Conservation (phyloP, 2,329 filamentous ascomycete species). For the Ceratocystis eucalypticola region DNA sequence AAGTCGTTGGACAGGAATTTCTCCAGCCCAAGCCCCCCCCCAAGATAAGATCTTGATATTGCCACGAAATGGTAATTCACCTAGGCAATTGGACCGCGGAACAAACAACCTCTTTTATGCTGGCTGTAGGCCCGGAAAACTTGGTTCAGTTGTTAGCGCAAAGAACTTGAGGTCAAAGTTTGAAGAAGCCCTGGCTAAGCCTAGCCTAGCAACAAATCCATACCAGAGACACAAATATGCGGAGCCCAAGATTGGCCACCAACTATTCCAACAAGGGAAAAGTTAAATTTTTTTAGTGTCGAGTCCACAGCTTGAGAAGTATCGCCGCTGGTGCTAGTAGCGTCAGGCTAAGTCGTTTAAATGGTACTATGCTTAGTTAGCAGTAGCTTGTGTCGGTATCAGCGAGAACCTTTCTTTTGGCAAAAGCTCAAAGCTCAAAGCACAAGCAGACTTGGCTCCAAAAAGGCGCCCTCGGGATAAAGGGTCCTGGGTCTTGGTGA, state of each 20-base stretch:
- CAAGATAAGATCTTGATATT: slow-evolving; percentile 4
- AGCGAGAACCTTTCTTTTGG: not conserved
- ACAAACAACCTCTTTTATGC: not conserved
- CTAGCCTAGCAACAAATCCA: not conserved
- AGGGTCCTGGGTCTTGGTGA: slow-evolving; percentile 3
- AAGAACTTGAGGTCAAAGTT: not conserved
- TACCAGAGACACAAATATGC: not conserved
- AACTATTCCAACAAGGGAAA: slow-evolving; percentile 8
- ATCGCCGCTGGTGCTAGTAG: slow-evolving; percentile 6
- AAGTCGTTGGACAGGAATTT: not conserved
- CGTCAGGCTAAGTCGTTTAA: slow-evolving; percentile 4
- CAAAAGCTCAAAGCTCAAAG: not conserved
- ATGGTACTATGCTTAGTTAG: not conserved
- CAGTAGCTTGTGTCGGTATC: slow-evolving; percentile 2
- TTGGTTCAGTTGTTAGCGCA: slow-evolving; percentile 3
- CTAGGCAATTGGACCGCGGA: not conserved
- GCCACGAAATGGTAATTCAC: not conserved
- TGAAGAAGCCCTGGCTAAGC: slow-evolving; percentile 7
- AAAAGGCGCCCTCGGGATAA: slow-evolving; percentile 2
- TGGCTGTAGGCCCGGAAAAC: not conserved
- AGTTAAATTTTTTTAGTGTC: slow-evolving; percentile 2
- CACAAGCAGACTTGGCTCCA: not conserved
- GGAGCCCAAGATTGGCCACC: slow-evolving; percentile 3
- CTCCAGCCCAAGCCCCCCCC: not conserved
- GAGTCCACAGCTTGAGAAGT: slow-evolving; percentile 1